phyloP scores from a whole-genome alignment of 1,284 basidiomycete genomes.

The Apiotrichum mycotoxinovorans region DNA sequence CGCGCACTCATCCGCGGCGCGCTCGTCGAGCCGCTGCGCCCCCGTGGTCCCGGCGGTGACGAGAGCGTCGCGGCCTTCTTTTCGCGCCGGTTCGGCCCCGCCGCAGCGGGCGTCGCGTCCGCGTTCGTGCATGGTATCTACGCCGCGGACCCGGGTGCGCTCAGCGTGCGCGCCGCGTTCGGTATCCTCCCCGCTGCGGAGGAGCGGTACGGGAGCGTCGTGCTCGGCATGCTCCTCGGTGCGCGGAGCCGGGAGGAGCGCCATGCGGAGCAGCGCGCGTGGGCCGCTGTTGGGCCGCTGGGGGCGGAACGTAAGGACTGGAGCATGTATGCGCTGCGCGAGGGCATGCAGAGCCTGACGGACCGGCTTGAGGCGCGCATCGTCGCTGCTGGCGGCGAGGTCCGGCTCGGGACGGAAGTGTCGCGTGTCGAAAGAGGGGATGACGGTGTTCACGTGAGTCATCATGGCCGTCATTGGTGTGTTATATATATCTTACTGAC shows the following conservation, averaged over 20 bases:
- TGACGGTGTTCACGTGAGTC: slow-evolving; percentile 7
- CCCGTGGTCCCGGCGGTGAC: slow-evolving; percentile 53
- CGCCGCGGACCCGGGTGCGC: slow-evolving; percentile 70
- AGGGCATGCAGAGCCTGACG: slow-evolving; percentile 71
- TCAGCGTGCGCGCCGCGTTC: slow-evolving; percentile 76
- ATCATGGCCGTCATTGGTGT: background rate
- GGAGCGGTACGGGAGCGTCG: slow-evolving; percentile 62
- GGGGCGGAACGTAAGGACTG: slow-evolving; percentile 34
- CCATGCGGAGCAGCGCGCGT: slow-evolving; percentile 16
- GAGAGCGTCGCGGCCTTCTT: slow-evolving; percentile 81
- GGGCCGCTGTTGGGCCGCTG: slow-evolving; percentile 19
- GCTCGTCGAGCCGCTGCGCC: slow-evolving; percentile 60
- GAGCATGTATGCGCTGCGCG: slow-evolving; percentile 46
- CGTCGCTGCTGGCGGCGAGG: slow-evolving; percentile 57
- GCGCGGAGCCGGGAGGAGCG: slow-evolving; percentile 16
- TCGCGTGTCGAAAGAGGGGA: background rate
- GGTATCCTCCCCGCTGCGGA: slow-evolving; percentile 68
- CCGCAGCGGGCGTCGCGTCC: slow-evolving; percentile 72
- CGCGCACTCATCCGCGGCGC: slow-evolving; percentile 56
- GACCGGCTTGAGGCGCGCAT: slow-evolving; percentile 56
- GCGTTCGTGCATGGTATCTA: slow-evolving; percentile 92
- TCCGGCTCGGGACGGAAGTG: slow-evolving; percentile 55
- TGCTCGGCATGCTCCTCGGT: slow-evolving; percentile 62
- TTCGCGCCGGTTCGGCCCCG: slow-evolving; percentile 66
- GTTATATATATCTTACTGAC: slow-evolving; percentile 52